These are phyloP conservation scores for Solanum commersonii DNA, from an alignment of 257 asterid genomes.

Conservation along the genomic window DNA sequence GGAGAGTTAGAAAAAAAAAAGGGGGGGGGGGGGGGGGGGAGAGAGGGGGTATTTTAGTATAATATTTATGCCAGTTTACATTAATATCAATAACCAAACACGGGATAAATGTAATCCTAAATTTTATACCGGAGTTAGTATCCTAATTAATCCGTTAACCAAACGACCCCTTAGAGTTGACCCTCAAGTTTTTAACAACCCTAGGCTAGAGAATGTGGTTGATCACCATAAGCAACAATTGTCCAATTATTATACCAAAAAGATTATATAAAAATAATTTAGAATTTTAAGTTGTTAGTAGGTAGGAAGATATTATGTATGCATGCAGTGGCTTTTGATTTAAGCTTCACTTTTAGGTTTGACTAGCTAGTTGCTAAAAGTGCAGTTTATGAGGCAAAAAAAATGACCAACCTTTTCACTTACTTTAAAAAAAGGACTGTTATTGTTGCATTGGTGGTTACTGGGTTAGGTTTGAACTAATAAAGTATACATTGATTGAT, in stretches of 20 bases:
- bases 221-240: neutral
- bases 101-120: neutral
- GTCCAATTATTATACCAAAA: neutral
- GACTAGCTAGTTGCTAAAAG: neutral
- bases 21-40: too few species aligned
- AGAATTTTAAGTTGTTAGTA: neutral
- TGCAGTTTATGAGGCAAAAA: neutral
- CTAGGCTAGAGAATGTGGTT: neutral
- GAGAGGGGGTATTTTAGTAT: too few species aligned
- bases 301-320: neutral
- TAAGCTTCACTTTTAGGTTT: neutral
- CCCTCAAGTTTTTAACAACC: neutral
- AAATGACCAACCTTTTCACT: neutral
- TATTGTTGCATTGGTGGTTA: constrained; percentile 19
- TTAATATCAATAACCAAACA: neutral
- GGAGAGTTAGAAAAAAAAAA: too few species aligned
- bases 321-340: neutral
- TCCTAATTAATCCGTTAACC: neutral
- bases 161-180: neutral
- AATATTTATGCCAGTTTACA: too few species aligned
- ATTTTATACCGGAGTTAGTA: neutral
- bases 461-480: constrained; percentile 29
- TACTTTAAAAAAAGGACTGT: neutral
- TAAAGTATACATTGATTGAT: constrained; percentile 5
- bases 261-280: neutral